Evolutionary conservation across 108 stramenopile genomes (phyloP), one percentile per base, ranked within the genome.

Genomic region (Cyclostephanos invisitatus): DNA sequence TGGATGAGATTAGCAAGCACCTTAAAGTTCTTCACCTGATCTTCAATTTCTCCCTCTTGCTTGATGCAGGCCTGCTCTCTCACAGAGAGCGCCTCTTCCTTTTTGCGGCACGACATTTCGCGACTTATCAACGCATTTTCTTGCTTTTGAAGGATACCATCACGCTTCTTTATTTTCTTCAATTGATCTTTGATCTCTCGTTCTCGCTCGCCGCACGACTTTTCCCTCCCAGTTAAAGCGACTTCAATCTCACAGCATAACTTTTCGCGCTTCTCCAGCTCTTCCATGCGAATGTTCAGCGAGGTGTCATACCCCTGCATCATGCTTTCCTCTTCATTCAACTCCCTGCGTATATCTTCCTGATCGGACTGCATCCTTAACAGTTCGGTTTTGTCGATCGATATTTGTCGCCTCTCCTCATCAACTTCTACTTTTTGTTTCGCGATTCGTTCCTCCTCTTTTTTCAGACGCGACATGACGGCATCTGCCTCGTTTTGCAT

Each of bases 211-310:
- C 68, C 37, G 38, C 75, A 76, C 14, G 62, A 44, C 22, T 64
- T 64, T 61, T 76, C 75, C 27, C 54, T 69, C 40, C 46, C 54
- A 22, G 75, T 69, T 8, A 77, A 46, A 2, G 46, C 36, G 8
- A 21, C 54, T 36, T 77, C 75, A 54, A 77, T 35, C 1, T 77
- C 63, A 0, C 60, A n/a, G 28, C 75, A 77, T 36, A 68, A 68
- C 50, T 63, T 58, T 29, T 73, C 73, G 57, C 73, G 54, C 40
- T 12, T 44, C 32, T 48, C 37, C 17, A 74, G 28, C 0, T 46
- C 24, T 38, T 74, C 58, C 7, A 56, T 57, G 32, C 58, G 56
- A 29, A 58, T 28, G 15, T 74, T 66, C 46, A 74, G 48, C 28
- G 74, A 75, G 40, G 20, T 12, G 0, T 51, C 59, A 62, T 68